Percentiles rank a stretch among this genome's conserved stretches.
Evolutionary conservation across 257 asterid species (phyloP).

Genomic region (Solanum tarapatanum): DNA sequence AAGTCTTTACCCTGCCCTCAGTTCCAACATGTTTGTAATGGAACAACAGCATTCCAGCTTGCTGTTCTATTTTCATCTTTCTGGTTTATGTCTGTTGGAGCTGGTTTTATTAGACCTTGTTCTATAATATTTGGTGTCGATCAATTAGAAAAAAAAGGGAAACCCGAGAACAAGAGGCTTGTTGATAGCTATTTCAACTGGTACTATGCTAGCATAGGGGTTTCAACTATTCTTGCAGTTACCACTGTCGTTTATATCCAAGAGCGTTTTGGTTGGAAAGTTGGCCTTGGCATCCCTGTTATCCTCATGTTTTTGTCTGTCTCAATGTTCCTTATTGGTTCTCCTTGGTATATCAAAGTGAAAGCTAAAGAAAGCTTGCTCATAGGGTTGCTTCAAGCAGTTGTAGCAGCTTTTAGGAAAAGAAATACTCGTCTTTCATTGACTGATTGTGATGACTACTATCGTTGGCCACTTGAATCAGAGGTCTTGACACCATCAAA

Average conservation of each 20-base stretch:
- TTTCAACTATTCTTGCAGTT: conserved; percentile 5
- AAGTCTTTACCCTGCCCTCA: neutral
- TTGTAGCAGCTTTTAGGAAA: conserved; percentile 6
- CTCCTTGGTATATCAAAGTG: conserved; percentile 2
- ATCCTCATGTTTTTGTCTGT: conserved; percentile 3
- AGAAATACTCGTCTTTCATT: neutral
- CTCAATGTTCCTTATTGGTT: conserved; percentile 1
- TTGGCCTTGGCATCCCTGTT: conserved; percentile 12
- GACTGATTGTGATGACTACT: neutral
- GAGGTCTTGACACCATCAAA: neutral
- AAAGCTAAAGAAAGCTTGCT: conserved; percentile 5
- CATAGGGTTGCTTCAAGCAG: conserved; percentile 9
- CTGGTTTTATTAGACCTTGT: conserved; percentile 18
- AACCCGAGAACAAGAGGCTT: neutral
- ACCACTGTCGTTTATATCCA: conserved; percentile 11
- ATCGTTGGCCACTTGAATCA: neutral
- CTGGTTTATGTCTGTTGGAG: conserved; percentile 4
- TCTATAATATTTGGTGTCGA: conserved; percentile 12
- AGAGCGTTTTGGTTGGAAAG: conserved; percentile 12
- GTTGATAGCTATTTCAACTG: conserved; percentile 3
- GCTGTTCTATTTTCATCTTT: neutral
- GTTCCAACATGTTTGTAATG: neutral
- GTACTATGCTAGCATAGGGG: conserved; percentile 6
- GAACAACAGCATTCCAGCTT: neutral
- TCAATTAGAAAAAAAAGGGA: neutral